These are phyloP conservation scores for Aspergillus melleus DNA, from an alignment of 2,329 filamentous ascomycete genomes.

Conservation along the genomic window DNA sequence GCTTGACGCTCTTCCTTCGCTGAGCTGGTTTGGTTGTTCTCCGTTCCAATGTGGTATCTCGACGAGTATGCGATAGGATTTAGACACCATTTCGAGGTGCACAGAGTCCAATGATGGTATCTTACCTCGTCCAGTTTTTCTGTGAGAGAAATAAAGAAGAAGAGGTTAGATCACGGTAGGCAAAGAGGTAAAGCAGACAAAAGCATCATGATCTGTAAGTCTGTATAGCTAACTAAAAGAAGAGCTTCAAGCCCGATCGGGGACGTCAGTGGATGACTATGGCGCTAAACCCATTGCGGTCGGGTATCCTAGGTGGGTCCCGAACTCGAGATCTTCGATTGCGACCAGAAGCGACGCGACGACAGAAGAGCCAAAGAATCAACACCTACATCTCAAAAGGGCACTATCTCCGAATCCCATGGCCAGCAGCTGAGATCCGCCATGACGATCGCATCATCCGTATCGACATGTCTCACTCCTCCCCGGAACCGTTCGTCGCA, in stretches of 20 bases:
- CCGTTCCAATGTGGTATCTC: background rate
- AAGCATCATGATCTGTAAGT: background rate
- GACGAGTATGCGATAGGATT: no score
- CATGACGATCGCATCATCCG: slow-evolving; percentile 15
- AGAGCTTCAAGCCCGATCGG: no score
- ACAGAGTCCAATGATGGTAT: no score
- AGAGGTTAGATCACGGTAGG: background rate
- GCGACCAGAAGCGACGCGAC: background rate
- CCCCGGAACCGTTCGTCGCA: slow-evolving; percentile 37
- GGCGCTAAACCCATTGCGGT: background rate
- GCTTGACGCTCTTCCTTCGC: background rate
- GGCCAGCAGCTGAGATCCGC: background rate
- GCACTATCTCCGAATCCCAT: background rate
- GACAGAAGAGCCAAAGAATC: background rate
- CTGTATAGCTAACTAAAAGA: no score
- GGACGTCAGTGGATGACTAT: background rate
- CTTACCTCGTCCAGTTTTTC: no score
- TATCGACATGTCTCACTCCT: slow-evolving; percentile 67
- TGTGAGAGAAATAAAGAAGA: no score
- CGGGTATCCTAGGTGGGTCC: background rate
- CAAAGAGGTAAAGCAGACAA: background rate
- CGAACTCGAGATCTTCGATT: background rate
- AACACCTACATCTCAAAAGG: background rate
- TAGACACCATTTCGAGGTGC: no score
- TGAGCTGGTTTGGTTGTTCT: background rate